These are phyloP conservation scores for Fusarium scirpi DNA, from an alignment of 2,329 filamentous ascomycete species.

Conservation along the genomic window DNA sequence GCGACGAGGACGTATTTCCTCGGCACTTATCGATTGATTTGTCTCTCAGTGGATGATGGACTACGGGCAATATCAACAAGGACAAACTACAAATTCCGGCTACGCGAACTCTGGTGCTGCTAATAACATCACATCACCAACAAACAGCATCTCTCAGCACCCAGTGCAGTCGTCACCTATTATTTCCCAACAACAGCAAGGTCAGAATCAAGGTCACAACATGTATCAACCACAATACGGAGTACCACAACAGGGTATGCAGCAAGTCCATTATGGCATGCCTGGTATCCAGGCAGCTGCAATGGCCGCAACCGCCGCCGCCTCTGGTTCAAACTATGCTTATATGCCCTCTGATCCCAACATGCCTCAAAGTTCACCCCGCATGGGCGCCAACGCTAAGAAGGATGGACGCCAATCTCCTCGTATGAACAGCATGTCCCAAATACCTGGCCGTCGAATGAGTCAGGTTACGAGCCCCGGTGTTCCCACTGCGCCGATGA, in stretches of 20 bases:
- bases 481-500: constrained; percentile 78
- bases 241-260: constrained; percentile 79
- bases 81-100: constrained; percentile 73
- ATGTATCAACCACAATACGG: constrained; percentile 85
- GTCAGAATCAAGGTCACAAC: constrained; percentile 75
- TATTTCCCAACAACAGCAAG: constrained; percentile 77
- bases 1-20: constrained; percentile 46
- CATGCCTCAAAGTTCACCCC: constrained; percentile 78
- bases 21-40: constrained; percentile 40
- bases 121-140: constrained; percentile 78
- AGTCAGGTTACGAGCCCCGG: constrained; percentile 83
- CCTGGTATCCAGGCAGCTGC: constrained; percentile 88
- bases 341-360: constrained; percentile 78
- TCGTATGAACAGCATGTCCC: constrained; percentile 73
- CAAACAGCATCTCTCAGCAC: constrained; percentile 75
- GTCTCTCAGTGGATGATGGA: constrained; percentile 71
- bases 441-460: constrained; percentile 75
- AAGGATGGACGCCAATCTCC: constrained; percentile 80
- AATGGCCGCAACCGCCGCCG: constrained; percentile 91
- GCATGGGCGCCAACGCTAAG: constrained; percentile 80
- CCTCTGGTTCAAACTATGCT: constrained; percentile 82
- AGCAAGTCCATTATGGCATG: constrained; percentile 75
- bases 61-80: constrained; percentile 76
- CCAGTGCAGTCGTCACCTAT: constrained; percentile 82
- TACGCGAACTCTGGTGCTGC: constrained; percentile 69